These are phyloP conservation scores for Coemansia sp. DNA, from an alignment of 192 early-diverging fungal genomes.

Conservation along the genomic window DNA sequence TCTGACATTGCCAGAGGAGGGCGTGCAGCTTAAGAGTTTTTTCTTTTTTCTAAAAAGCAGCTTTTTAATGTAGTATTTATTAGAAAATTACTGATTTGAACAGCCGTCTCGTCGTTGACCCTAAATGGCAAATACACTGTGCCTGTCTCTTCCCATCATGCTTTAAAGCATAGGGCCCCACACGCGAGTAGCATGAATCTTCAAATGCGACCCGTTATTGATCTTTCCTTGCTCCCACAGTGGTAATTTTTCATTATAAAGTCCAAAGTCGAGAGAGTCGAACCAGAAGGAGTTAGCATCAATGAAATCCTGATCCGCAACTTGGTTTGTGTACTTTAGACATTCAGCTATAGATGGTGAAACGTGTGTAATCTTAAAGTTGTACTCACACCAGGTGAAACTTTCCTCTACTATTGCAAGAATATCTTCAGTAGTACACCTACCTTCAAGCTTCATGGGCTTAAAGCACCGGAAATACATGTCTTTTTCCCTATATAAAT, in stretches of 20 bases:
- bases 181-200: not conserved
- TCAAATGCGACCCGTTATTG: not conserved
- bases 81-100: not conserved
- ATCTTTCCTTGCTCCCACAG: not conserved
- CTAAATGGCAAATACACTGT: not conserved
- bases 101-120: not conserved
- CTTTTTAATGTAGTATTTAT: not conserved
- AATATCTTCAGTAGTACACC: not conserved
- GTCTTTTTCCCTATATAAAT: not conserved
- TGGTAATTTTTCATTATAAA: not conserved
- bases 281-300: not conserved
- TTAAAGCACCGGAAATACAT: not conserved
- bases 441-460: conserved; percentile 1
- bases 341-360: not conserved
- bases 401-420: not conserved
- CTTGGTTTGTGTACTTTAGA: not conserved
- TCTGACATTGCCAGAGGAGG: not conserved
- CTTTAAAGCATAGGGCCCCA: not conserved
- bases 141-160: not conserved
- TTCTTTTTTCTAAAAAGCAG: not conserved
- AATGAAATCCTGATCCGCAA: not conserved
- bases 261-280: not conserved
- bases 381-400: not conserved
- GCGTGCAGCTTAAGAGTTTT: not conserved
- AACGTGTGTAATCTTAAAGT: not conserved